Evolutionary conservation across 2,329 filamentous ascomycete species (phyloP).

Genomic region (Ceratocystiopsis sp.): DNA sequence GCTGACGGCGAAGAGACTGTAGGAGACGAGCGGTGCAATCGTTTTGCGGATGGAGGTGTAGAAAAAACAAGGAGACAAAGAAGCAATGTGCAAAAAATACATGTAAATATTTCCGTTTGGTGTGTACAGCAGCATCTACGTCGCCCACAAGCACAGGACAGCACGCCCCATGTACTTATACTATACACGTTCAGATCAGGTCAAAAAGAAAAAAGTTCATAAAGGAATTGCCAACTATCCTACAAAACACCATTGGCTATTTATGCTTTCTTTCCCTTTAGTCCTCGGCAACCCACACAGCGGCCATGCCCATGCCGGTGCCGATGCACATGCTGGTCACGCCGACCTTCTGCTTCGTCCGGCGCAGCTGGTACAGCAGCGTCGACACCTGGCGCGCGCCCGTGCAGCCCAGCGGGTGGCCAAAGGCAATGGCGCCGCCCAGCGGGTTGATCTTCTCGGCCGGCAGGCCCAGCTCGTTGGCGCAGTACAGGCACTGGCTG

Average conservation of each 20-base stretch:
- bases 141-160: too few species aligned
- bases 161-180: too few species aligned
- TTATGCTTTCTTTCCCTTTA: conserved; percentile 24
- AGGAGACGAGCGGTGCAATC: too few species aligned
- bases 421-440: conserved; percentile 90
- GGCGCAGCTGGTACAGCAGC: conserved; percentile 72
- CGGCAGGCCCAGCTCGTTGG: conserved; percentile 71
- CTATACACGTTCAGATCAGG: too few species aligned
- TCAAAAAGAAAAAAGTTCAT: too few species aligned
- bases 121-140: too few species aligned
- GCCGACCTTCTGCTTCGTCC: conserved; percentile 71
- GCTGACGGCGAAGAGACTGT: conserved; percentile 5
- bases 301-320: conserved; percentile 95
- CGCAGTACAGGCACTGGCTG: conserved; percentile 84
- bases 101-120: too few species aligned
- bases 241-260: neutral
- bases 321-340: conserved; percentile 94
- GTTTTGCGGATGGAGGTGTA: too few species aligned
- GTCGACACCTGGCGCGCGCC: conserved; percentile 89
- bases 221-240: too few species aligned
- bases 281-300: conserved; percentile 77
- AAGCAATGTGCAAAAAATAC: too few species aligned
- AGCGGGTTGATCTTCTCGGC: conserved; percentile 89
- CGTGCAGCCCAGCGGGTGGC: conserved; percentile 87
- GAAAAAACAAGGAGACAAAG: too few species aligned